Percentiles rank a stretch among this genome's conserved stretches.
These are phyloP conservation scores for Kluyveromyces sp. DNA, from an alignment of 1,139 yeast genomes.

Conservation along the genomic window DNA sequence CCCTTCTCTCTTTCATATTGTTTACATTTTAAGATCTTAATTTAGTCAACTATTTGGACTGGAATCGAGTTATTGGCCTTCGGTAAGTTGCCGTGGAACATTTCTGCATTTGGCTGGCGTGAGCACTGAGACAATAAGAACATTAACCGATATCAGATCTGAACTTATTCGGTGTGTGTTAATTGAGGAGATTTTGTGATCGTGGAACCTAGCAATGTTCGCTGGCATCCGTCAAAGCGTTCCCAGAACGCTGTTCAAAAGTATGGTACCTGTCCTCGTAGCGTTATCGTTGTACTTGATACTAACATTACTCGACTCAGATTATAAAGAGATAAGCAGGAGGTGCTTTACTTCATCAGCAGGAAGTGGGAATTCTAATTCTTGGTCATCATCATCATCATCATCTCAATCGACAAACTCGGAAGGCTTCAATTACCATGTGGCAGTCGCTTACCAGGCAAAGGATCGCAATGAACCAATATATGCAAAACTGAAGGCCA, in stretches of 20 bases:
- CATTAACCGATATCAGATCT: too few species aligned
- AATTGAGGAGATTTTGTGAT: background rate
- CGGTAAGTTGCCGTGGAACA: too few species aligned
- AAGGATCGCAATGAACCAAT: conserved; percentile 51
- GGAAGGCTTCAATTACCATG: conserved; percentile 37
- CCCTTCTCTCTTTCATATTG: too few species aligned
- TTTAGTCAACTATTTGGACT: too few species aligned
- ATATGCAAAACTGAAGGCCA: conserved; percentile 31
- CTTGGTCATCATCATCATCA: conserved; percentile 8
- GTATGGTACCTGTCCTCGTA: conserved; percentile 1
- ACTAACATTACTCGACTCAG: conserved; percentile 5
- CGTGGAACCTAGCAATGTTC: background rate
- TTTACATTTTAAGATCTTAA: too few species aligned
- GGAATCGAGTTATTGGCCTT: too few species aligned
- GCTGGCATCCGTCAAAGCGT: conserved; percentile 2
- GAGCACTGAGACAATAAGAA: too few species aligned
- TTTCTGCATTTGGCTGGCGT: too few species aligned
- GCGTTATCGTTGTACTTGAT: background rate
- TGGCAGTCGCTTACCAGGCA: conserved; percentile 68
- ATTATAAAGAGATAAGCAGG: conserved; percentile 2
- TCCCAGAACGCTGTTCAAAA: conserved; percentile 3
- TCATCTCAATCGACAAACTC: conserved; percentile 4
- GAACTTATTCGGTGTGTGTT: too few species aligned
- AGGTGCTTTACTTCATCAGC: conserved; percentile 5
- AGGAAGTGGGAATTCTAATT: conserved; percentile 1